phyloP scores from a whole-genome alignment of 2,329 filamentous ascomycete species.

The Cercospora sesami region DNA sequence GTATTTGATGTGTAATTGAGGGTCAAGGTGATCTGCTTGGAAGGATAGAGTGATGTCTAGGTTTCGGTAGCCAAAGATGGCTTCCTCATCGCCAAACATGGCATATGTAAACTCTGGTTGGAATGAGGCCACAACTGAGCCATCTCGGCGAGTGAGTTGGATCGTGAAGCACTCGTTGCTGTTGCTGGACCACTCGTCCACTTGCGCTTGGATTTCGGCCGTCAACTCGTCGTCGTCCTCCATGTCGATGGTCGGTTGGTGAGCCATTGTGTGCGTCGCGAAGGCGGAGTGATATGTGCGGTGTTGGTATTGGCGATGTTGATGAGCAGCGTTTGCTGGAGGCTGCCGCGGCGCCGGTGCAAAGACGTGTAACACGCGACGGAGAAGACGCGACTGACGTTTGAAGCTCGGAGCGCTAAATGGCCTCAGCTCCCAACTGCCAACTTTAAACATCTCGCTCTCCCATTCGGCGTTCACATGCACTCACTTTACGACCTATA shows the following conservation, averaged over 20 bases:
- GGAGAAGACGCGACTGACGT: conserved; percentile 3
- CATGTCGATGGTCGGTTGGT: conserved; percentile 13
- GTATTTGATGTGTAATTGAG: conserved; percentile 70
- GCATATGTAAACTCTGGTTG: conserved; percentile 85
- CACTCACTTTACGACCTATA: neutral
- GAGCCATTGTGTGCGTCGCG: neutral
- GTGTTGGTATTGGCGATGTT: neutral
- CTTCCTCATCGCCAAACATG: conserved; percentile 90
- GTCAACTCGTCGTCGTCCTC: conserved; percentile 31
- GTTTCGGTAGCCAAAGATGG: conserved; percentile 84
- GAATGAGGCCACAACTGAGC: conserved; percentile 56
- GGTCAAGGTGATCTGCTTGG: conserved; percentile 72
- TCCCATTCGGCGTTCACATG: neutral
- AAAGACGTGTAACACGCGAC: conserved; percentile 1
- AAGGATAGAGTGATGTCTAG: conserved; percentile 73
- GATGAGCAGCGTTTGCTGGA: conserved; percentile 7
- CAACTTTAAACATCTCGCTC: neutral
- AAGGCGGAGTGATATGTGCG: neutral
- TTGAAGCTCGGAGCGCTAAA: neutral
- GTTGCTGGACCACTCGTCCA: conserved; percentile 53
- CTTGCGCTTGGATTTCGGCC: conserved; percentile 32
- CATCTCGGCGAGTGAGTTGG: conserved; percentile 56
- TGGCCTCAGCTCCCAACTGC: neutral
- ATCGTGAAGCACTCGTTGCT: conserved; percentile 65
- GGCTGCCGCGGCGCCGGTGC: neutral